Percentiles rank a stretch among this genome's conserved stretches.
These are phyloP conservation scores for Pythium vanterpoolii DNA, from an alignment of 352 stramenopile species.

Conservation along the genomic window DNA sequence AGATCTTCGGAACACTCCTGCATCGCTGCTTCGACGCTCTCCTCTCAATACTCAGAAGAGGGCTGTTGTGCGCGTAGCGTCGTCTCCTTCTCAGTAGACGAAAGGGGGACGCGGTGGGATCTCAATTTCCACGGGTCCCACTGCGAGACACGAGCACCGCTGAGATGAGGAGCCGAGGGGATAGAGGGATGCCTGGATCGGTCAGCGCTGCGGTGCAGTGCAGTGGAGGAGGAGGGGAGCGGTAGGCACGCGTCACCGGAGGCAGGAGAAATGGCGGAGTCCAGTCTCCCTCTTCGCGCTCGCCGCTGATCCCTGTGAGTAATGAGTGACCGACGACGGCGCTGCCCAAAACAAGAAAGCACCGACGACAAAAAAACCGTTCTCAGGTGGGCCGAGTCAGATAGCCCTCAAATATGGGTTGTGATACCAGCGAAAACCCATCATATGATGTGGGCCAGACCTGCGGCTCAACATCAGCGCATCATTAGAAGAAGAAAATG, in stretches of 20 bases:
- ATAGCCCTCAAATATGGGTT: neutral
- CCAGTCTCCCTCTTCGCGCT: neutral
- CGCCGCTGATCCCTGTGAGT: constrained; percentile 12
- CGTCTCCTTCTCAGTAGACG: neutral
- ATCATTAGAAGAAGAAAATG: neutral
- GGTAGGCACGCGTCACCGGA: neutral
- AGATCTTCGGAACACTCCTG: constrained; percentile 65
- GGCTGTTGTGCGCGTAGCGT: too few species aligned
- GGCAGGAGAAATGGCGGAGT: neutral
- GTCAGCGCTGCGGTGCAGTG: neutral
- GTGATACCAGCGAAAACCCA: too few species aligned
- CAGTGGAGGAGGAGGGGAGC: neutral
- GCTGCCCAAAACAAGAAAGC: constrained; percentile 10
- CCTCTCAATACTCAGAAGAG: neutral
- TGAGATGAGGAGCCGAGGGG: neutral
- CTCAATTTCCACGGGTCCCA: too few species aligned
- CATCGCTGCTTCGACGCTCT: constrained; percentile 26
- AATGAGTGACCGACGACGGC: constrained; percentile 21
- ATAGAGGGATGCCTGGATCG: neutral
- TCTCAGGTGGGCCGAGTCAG: constrained; percentile 7
- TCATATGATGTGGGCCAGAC: too few species aligned
- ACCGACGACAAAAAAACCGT: constrained; percentile 18
- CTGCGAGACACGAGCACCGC: too few species aligned
- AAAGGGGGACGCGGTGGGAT: neutral
- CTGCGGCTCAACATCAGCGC: too few species aligned